phyloP scores from a whole-genome alignment of 169 alveolate genomes.

The Plasmodium knowlesi region DNA sequence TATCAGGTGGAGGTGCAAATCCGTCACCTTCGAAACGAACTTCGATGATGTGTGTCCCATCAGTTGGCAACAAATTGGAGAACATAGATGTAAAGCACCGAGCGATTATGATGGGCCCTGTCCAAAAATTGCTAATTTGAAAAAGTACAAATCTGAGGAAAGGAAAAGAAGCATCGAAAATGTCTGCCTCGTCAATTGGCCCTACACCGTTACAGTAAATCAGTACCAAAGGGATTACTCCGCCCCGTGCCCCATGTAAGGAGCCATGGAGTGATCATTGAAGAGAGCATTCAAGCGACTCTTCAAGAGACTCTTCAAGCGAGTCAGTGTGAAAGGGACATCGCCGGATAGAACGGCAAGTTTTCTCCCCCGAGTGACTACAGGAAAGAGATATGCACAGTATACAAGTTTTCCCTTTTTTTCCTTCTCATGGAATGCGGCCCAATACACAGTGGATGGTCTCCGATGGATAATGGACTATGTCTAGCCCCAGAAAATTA shows the following conservation, averaged over 20 bases:
- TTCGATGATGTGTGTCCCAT: slow-evolving; percentile 37
- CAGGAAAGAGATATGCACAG: background rate
- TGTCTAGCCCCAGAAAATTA: slow-evolving; percentile 66
- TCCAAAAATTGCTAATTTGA: slow-evolving; percentile 35
- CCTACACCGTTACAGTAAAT: slow-evolving; percentile 21
- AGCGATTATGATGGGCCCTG: slow-evolving; percentile 62
- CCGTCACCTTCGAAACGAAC: slow-evolving; percentile 38
- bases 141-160: slow-evolving; percentile 45
- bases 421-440: background rate
- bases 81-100: slow-evolving; percentile 51
- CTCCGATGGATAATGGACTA: slow-evolving; percentile 18
- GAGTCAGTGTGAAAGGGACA: background rate
- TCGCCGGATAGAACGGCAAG: background rate
- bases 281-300: background rate
- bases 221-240: slow-evolving; percentile 37
- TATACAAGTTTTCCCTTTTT: background rate
- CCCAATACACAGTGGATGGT: slow-evolving; percentile 55
- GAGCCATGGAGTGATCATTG: background rate
- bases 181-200: slow-evolving; percentile 68
- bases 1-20: slow-evolving; percentile 69
- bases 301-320: background rate
- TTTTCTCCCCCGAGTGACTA: background rate
- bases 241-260: slow-evolving; percentile 58
- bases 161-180: slow-evolving; percentile 33
- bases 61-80: slow-evolving; percentile 13